These are phyloP conservation scores for Cryptosporidium xiaoi DNA, from an alignment of 169 alveolate genomes.

Conservation along the genomic window DNA sequence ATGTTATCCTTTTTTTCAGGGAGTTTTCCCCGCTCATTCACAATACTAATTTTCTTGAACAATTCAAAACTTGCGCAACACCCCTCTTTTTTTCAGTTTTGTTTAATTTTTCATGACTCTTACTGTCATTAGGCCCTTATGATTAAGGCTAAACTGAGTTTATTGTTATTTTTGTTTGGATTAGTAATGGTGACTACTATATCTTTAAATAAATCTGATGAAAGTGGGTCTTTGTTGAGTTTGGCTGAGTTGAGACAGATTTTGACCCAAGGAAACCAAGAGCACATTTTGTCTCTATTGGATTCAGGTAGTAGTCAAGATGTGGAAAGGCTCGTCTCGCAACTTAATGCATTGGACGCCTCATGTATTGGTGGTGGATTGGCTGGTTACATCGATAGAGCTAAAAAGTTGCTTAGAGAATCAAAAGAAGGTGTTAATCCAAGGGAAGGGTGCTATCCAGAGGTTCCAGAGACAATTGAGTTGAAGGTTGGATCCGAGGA, in stretches of 20 bases:
- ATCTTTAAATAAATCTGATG: constrained; percentile 6
- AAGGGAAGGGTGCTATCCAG: constrained; percentile 85
- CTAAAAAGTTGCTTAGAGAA: constrained; percentile 83
- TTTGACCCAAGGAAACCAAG: constrained; percentile 14
- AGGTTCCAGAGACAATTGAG: constrained; percentile 81
- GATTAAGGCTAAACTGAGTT: too few relatives aligned
- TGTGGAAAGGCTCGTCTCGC: constrained; percentile 69
- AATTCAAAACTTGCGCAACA: too few relatives aligned
- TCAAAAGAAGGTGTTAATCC: constrained; percentile 88
- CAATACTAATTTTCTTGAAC: too few relatives aligned
- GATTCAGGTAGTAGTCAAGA: constrained; percentile 26
- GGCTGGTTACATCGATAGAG: constrained; percentile 86
- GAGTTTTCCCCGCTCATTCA: too few relatives aligned
- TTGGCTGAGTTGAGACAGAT: constrained; percentile 18
- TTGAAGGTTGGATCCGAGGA: constrained; percentile 78
- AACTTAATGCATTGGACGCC: constrained; percentile 79
- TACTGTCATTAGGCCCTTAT: too few relatives aligned
- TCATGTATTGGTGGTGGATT: constrained; percentile 88
- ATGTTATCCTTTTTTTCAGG: too few relatives aligned
- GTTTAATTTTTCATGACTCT: too few relatives aligned
- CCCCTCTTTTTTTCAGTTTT: too few relatives aligned
- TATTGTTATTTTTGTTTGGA: not conserved
- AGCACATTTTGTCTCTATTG: constrained; percentile 34
- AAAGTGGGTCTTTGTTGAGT: not conserved
- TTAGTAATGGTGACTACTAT: constrained; percentile 41